A percentile compares a stretch with the other conserved stretches of the same genome.
Evolutionary conservation across 2,329 filamentous ascomycete species (phyloP).

Genomic region (Hansfordia pulvinata): DNA sequence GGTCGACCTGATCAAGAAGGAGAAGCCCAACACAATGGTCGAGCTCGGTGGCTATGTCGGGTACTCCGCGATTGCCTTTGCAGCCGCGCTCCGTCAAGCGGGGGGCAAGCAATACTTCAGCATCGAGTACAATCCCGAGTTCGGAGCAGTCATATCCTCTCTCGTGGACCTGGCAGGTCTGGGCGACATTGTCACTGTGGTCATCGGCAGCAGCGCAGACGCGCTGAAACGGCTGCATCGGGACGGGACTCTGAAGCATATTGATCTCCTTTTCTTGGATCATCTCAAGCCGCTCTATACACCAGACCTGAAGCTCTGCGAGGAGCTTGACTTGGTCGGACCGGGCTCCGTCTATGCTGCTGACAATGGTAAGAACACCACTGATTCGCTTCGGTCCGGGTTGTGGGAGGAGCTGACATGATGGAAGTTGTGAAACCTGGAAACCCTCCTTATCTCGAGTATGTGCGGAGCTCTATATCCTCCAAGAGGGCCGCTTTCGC

Average conservation of each 20-base stretch:
- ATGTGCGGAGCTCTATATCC: constrained; percentile 50
- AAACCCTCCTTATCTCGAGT: constrained; percentile 57
- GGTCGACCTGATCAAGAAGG: constrained; percentile 49
- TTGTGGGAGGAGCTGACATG: no score
- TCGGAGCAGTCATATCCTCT: constrained; percentile 53
- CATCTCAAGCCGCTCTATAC: constrained; percentile 69
- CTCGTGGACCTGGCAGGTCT: constrained; percentile 65
- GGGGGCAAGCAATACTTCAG: constrained; percentile 57
- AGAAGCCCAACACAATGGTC: constrained; percentile 56
- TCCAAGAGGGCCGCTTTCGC: constrained; percentile 39
- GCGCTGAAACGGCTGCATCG: constrained; percentile 47
- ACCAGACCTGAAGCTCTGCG: constrained; percentile 63
- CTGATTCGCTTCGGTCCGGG: no score
- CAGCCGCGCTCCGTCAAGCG: constrained; percentile 45
- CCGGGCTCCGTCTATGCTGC: constrained; percentile 51
- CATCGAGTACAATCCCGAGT: constrained; percentile 61
- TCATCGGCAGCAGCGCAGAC: constrained; percentile 56
- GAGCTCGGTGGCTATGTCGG: constrained; percentile 74
- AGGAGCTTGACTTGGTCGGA: constrained; percentile 51
- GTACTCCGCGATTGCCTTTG: constrained; percentile 70
- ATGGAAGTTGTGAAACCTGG: constrained; percentile 48
- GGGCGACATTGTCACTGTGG: constrained; percentile 53
- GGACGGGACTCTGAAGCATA: constrained; percentile 35
- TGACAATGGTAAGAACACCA: constrained; percentile 43
- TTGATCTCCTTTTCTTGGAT: constrained; percentile 68